Percentiles rank a stretch among this genome's conserved stretches.
phyloP scores from a whole-genome alignment of 345 rosid species.

The Boechera retrofracta region DNA sequence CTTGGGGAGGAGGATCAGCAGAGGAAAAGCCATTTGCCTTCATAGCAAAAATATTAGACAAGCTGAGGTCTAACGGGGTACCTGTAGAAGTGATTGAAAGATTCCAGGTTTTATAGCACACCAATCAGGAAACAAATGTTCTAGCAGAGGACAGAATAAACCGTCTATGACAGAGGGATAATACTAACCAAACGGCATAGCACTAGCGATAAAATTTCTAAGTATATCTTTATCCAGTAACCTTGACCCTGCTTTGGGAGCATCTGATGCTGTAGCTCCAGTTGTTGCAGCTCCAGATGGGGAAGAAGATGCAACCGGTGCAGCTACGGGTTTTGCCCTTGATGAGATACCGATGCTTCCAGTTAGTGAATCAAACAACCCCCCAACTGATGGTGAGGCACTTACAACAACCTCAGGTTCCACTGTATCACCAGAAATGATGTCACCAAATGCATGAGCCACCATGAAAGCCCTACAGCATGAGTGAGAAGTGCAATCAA shows the following conservation, averaged over 20 bases:
- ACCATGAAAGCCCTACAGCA: constrained; percentile 81
- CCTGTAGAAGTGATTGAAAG: constrained; percentile 49
- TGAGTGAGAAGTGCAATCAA: constrained; percentile 14
- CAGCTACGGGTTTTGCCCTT: constrained; percentile 81
- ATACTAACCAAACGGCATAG: constrained; percentile 94
- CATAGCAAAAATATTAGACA: constrained; percentile 63
- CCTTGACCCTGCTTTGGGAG: constrained; percentile 78
- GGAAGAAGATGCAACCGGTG: constrained; percentile 71
- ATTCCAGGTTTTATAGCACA: constrained; percentile 26
- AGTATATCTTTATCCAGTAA: constrained; percentile 78
- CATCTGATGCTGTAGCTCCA: constrained; percentile 67
- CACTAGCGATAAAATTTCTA: constrained; percentile 68
- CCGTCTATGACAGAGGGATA: constrained; percentile 44
- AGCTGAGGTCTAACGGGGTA: constrained; percentile 85
- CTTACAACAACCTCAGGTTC: constrained; percentile 89
- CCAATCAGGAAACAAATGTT: constrained; percentile 18
- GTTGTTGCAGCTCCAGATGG: constrained; percentile 54
- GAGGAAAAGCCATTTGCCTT: constrained; percentile 82
- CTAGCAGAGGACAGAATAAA: constrained; percentile 39
- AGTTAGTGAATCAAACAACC: constrained; percentile 92
- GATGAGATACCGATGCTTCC: constrained; percentile 95
- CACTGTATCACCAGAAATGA: constrained; percentile 71
- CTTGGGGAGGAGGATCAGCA: constrained; percentile 75
- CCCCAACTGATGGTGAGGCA: constrained; percentile 83
- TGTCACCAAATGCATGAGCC: constrained; percentile 82